Evolutionary conservation across 2,329 filamentous ascomycete species (phyloP), one percentile per base, ranked within the genome.

Genomic region (Botrytis cinerea): DNA sequence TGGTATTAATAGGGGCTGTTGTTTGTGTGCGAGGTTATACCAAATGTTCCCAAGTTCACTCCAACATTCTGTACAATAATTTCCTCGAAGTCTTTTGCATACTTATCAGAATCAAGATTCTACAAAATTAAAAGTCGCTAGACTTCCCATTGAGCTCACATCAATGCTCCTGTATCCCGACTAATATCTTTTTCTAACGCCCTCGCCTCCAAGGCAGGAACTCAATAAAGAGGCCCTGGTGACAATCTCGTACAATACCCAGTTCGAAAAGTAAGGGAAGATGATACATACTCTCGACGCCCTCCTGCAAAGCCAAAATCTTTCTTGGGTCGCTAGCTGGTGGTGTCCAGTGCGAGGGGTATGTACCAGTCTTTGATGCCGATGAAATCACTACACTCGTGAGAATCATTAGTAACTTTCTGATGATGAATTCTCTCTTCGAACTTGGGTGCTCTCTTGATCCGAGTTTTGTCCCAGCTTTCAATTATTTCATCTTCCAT

Each of bases 321-420:
- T 4, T 72, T 38, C 60, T 40, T 20, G 70, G 70, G 35, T 72
- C 48, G n/a, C 46, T 20, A 8, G 38, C 46, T 16, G 60, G 70
- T 22, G 70, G 70, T 2, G 45, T 43, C 70, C 70, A 72, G n/a
- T 72, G 70, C 22, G 43, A 28, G 7, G 70, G 70, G 12, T 66
- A 72, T 2, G 35, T 57, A 8, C 61, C 61, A 5, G 40, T 43
- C 20, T 72, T 66, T 12, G 60, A 22, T 12, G 57, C 38, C 4
- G 38, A 45, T 25, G 70, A 25, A 57, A 40, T n/a, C 32, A 72
- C 70, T 72, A 66, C 38, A 8, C 18, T 25, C 20, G 35, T 20
- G 25, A 7, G n/a, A 43, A 6, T 5, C 14, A 6, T 69, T 43
- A 69, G 46, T 54, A n/a, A 40, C 25, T 32, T 0, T 25, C 4